phyloP scores from a whole-genome alignment of 1,284 basidiomycete species.

The Rhodotorula sp. region DNA sequence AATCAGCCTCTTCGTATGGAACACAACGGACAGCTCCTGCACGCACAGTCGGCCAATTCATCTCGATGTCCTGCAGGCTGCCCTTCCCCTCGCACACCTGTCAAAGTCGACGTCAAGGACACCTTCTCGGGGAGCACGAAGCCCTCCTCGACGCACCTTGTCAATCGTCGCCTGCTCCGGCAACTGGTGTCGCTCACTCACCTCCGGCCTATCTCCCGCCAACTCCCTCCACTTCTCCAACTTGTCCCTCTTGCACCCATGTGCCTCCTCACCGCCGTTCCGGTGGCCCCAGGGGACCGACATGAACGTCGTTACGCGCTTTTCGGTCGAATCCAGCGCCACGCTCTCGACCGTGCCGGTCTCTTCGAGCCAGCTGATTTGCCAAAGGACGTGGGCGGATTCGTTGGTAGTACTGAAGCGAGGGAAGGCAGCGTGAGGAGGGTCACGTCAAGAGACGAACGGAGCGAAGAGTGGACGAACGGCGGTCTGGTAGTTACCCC shows the following conservation, averaged over 20 bases:
- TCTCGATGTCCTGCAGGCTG: conserved; percentile 46
- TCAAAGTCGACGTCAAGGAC: background rate
- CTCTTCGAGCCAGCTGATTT: conserved; percentile 48
- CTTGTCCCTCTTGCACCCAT: conserved; percentile 47
- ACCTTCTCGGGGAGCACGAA: background rate
- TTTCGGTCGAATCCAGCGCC: conserved; percentile 41
- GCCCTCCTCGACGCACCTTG: conserved; percentile 2
- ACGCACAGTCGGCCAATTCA: conserved; percentile 29
- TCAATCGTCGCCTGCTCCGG: conserved; percentile 47
- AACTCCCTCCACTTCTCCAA: conserved; percentile 46
- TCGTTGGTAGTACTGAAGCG: conserved; percentile 39
- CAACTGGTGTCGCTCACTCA: conserved; percentile 42
- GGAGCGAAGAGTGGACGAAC: background rate
- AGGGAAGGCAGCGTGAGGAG: too few species aligned
- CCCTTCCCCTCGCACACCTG: conserved; percentile 42
- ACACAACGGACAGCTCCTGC: background rate
- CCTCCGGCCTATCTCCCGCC: conserved; percentile 44
- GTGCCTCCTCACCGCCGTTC: conserved; percentile 43
- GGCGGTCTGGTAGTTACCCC: conserved; percentile 46
- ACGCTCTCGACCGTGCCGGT: conserved; percentile 48
- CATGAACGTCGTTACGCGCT: conserved; percentile 42
- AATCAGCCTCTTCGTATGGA: background rate
- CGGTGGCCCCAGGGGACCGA: conserved; percentile 46
- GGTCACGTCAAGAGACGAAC: background rate
- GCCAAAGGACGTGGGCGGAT: conserved; percentile 43